Conservation (phyloP, 179 eudicot genomes). For the Patellifolia procumbens region DNA sequence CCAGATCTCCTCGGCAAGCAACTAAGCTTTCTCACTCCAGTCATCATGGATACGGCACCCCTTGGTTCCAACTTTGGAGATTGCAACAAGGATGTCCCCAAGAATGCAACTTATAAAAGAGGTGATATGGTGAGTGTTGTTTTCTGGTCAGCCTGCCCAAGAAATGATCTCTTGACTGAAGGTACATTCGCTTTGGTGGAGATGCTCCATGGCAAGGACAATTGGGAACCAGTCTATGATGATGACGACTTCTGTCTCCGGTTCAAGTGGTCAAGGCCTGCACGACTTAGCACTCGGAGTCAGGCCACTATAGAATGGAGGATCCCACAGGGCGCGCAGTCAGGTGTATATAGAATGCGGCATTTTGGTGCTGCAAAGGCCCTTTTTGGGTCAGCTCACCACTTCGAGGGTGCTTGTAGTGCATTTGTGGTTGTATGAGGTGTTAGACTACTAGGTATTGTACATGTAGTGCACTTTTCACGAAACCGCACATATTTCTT, state of each 20-base stretch:
- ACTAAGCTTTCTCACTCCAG: slow-evolving; percentile 74
- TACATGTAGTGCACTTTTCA: neutral
- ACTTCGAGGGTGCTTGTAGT: slow-evolving; percentile 80
- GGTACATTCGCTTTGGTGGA: slow-evolving; percentile 92
- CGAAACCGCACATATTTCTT: no score
- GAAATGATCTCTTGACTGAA: slow-evolving; percentile 94
- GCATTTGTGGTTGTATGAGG: slow-evolving; percentile 72
- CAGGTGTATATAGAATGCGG: slow-evolving; percentile 80
- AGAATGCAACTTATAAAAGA: slow-evolving; percentile 64
- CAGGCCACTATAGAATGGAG: slow-evolving; percentile 86
- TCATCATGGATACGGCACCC: slow-evolving; percentile 72
- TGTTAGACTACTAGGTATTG: neutral
- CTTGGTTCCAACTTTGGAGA: slow-evolving; percentile 69
- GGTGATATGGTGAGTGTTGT: slow-evolving; percentile 60
- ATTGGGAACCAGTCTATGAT: slow-evolving; percentile 79
- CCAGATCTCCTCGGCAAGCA: slow-evolving; percentile 86
- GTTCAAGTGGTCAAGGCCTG: slow-evolving; percentile 82
- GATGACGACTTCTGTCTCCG: slow-evolving; percentile 89
- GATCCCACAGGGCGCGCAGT: slow-evolving; percentile 59
- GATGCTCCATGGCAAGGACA: slow-evolving; percentile 51
- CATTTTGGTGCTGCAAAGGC: slow-evolving; percentile 92
- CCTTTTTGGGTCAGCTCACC: slow-evolving; percentile 62
- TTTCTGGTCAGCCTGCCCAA: slow-evolving; percentile 92
- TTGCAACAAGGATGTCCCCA: slow-evolving; percentile 53
- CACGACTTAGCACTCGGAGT: slow-evolving; percentile 66